These are phyloP conservation scores for Saccharomyces eubayanus DNA, from an alignment of 805 yeast species.

Conservation along the genomic window DNA sequence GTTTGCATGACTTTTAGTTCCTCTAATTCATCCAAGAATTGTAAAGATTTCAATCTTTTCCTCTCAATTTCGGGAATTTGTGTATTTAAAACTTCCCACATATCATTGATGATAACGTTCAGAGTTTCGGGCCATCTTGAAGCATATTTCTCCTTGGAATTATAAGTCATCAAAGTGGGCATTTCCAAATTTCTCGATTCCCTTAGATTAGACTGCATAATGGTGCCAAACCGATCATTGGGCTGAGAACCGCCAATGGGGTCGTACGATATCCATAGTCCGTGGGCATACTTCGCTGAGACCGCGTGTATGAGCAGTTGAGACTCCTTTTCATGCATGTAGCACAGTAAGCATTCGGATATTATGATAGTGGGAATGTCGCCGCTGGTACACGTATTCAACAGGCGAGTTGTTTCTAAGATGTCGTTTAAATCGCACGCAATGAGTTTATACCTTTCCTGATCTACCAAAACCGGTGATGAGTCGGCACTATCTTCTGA, in stretches of 20 bases:
- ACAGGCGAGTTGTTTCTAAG: conserved; percentile 19
- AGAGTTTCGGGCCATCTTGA: conserved; percentile 12
- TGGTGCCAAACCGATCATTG: conserved; percentile 38
- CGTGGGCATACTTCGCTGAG: conserved; percentile 15
- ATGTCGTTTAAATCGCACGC: conserved; percentile 32
- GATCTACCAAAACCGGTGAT: conserved; percentile 5
- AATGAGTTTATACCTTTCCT: conserved; percentile 22
- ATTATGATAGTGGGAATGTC: conserved; percentile 41
- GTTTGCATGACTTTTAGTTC: conserved; percentile 43
- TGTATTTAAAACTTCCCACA: conserved; percentile 31
- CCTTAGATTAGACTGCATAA: conserved; percentile 45
- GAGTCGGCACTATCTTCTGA: conserved; percentile 19
- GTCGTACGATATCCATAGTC: conserved; percentile 41
- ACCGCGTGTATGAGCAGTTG: conserved; percentile 33
- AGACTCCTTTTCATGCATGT: conserved; percentile 38
- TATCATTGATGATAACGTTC: conserved; percentile 10
- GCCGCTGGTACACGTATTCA: conserved; percentile 13
- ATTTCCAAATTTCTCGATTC: conserved; percentile 40
- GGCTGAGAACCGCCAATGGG: conserved; percentile 45
- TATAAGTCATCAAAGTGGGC: conserved; percentile 33
- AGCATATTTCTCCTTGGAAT: conserved; percentile 32
- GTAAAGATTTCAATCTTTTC: conserved; percentile 37
- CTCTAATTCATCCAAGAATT: conserved; percentile 53
- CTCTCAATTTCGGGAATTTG: conserved; percentile 35
- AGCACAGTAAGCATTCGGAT: conserved; percentile 54